Evolutionary conservation across 1,284 basidiomycete species (phyloP), one percentile per base, ranked within the genome.

Genomic region (Sanghuangporus baumii): DNA sequence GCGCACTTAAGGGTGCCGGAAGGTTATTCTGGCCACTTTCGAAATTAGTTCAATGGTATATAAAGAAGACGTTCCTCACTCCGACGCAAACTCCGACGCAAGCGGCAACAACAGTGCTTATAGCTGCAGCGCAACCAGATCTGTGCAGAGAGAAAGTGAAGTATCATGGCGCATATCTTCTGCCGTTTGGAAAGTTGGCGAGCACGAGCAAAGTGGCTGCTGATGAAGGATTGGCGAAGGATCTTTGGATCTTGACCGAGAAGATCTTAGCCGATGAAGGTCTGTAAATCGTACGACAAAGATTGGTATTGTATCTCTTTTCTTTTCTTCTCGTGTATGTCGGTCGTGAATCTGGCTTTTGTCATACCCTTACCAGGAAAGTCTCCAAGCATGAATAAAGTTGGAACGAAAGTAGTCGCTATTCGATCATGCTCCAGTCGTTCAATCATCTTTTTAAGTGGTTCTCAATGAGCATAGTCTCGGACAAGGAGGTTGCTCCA

Each of bases 121-220:
- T 62, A n/a, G 55, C 55, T 4, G 9, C n/a, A 1, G 31, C 57
- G 9, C 59, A 26, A n/a, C 37, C 57, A 18, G 46, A 61, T 8
- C 31, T 54, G 31, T 34, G 36, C 16, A 54, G 31, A 18, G 59
- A 67, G 11, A 47, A 62, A 6, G 63, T 65, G 9, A 62, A 60
- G 23, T 70, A 62, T 54, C 66, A 65, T 52, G 69, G 67, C n/a
- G 59, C 63, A 55, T 70, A 69, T 51, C 47, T 70, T 8, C 47
- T 67, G 12, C 69, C 69, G 36, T 64, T 64, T 18, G 69, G 67
- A 11, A 56, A 50, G 18, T 48, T 69, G 8, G 65, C 59, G 34
- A 62, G 64, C 40, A 48, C 59, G 36, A 66, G 57, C 41, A 50
- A 66, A 51, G 60, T 65, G 18, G 69, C 66, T 20, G 59, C 36